Evolutionary conservation across 2,329 filamentous ascomycete genomes (phyloP), one percentile per base, ranked within the genome.

Genomic region (Orbilia javanica): DNA sequence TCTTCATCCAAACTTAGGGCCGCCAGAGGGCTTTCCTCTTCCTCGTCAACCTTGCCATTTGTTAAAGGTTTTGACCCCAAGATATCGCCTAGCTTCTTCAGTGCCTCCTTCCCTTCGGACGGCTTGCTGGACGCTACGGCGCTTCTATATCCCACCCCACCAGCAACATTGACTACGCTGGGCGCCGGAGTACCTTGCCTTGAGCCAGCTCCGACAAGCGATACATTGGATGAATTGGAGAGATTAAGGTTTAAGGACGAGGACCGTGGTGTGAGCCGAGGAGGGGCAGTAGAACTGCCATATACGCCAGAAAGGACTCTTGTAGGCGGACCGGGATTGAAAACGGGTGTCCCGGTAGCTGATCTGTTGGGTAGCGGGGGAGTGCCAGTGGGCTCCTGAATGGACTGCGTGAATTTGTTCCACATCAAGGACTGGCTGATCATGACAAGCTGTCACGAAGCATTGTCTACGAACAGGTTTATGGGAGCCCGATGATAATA

Each of bases 211-310:
- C 88, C 86, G 22, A 93, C 88, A 25, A 97, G 87, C 46, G 93
- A 97, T 0, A 89, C 87, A 3, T 89, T 91, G 2, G 95, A 97
- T 68, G 93, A 91, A 84, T 89, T 93, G 4, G 87, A 89, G n/a
- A 85, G 89, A 10, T 89, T 86, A n/a, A 95, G 86, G 1, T 93
- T 96, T 5, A 95, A 86, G 1, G 92, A 92, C 0, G 95, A 97
- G 4, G 90, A 90, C 79, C 92, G 88, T 22, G 93, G 90, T 57
- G 88, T 89, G 46, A 91, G 85, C 34, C 75, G 68, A n/a, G 55
- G 69, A 36, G 73, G 36, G 13, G 73, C 66, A 36, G 44, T 42
- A 39, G 73, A 64, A 31, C 50, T 63, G 31, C 29, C 52, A 15
- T 77, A 77, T 31, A 63, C 73, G 18, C 73, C 66, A 13, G 73